Evolutionary conservation across 1,284 basidiomycete species (phyloP).

Genomic region (Cryptococcus amylolentus): DNA sequence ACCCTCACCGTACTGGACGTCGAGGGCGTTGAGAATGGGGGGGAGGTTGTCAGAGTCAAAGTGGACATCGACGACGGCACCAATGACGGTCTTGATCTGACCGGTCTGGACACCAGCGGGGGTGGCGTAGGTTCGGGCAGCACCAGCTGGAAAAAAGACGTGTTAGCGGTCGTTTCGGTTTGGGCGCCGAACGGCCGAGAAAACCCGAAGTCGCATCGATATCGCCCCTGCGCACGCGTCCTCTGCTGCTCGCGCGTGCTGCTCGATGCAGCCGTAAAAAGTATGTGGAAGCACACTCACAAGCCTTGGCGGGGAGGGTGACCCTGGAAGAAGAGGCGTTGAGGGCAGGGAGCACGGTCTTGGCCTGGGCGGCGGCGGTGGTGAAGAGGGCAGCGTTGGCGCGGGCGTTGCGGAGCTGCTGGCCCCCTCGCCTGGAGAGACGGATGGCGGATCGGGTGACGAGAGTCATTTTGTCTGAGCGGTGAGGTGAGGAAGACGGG

Average conservation of each 20-base stretch:
- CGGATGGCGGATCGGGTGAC: constrained; percentile 49
- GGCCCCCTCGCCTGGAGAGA: constrained; percentile 44
- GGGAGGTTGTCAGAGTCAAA: constrained; percentile 87
- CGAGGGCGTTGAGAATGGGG: constrained; percentile 95
- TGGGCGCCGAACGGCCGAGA: constrained; percentile 8
- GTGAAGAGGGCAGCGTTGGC: constrained; percentile 49
- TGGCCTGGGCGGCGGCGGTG: constrained; percentile 42
- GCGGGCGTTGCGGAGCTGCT: constrained; percentile 36
- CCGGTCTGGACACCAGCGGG: constrained; percentile 70
- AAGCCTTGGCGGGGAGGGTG: constrained; percentile 25
- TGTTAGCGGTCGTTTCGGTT: background rate
- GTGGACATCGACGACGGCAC: constrained; percentile 99
- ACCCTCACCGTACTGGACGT: constrained; percentile 76
- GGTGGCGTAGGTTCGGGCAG: constrained; percentile 79
- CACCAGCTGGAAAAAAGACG: constrained; percentile 14
- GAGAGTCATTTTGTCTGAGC: constrained; percentile 42
- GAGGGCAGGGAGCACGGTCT: constrained; percentile 37
- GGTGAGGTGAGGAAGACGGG: constrained; percentile 6
- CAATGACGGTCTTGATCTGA: constrained; percentile 88
- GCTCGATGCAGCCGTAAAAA: background rate
- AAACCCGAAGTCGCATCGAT: constrained; percentile 6
- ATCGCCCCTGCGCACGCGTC: background rate
- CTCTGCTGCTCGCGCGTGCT: background rate
- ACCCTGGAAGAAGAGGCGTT: constrained; percentile 27
- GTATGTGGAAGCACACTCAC: constrained; percentile 27